A percentile compares a stretch with the other conserved stretches of the same genome.
Evolutionary conservation across 2,329 filamentous ascomycete genomes (phyloP).

Genomic region (Lecanoromycetidae sp.): DNA sequence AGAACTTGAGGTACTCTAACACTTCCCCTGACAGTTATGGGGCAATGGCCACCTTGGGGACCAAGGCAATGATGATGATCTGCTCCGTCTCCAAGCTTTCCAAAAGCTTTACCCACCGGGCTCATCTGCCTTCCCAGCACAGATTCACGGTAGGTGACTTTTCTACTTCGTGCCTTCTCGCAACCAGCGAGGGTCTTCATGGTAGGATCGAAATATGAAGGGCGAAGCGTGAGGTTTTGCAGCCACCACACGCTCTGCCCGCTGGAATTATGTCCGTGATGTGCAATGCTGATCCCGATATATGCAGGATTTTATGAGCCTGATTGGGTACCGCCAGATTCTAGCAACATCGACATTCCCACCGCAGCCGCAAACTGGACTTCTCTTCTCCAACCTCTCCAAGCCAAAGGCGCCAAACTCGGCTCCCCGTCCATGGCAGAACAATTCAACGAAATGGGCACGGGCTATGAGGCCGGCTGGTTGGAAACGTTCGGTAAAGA

Average conservation of each 20-base stretch:
- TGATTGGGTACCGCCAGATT: constrained; percentile 21
- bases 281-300: no score
- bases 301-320: constrained; percentile 25
- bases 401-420: constrained; percentile 20
- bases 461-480: constrained; percentile 13
- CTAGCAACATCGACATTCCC: constrained; percentile 19
- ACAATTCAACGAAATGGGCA: constrained; percentile 20
- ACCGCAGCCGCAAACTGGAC: constrained; percentile 20
- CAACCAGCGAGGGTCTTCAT: no score
- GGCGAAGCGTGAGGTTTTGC: no score
- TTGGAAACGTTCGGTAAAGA: constrained; percentile 19
- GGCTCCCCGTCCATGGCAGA: constrained; percentile 23
- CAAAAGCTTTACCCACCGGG: no score
- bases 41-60: constrained; percentile 18
- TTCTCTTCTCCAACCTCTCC: constrained; percentile 21
- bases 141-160: no score
- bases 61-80: constrained; percentile 4
- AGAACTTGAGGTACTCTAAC: constrained; percentile 4
- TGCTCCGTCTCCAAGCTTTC: not conserved
- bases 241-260: no score
- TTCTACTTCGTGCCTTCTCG: no score
- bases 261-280: no score
- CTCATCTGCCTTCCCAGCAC: no score
- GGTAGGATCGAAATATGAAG: no score
- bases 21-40: constrained; percentile 18